Evolutionary conservation across 2,329 filamentous ascomycete genomes (phyloP).

Genomic region (Colletotrichum neosansevieriae): DNA sequence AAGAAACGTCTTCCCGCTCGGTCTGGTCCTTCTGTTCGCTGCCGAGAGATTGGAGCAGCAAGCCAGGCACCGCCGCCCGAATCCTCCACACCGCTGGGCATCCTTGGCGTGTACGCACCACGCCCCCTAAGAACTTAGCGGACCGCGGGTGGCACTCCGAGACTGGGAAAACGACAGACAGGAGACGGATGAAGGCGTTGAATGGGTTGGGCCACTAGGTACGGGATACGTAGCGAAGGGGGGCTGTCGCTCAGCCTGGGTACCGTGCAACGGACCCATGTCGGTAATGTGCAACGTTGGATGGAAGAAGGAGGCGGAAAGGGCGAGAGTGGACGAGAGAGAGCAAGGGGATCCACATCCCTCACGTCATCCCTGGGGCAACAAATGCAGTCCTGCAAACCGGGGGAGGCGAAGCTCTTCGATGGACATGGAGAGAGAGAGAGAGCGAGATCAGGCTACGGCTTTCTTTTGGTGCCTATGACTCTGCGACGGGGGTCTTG

Average conservation of each 20-base stretch:
- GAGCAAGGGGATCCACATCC: constrained; percentile 14
- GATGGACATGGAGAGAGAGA: neutral
- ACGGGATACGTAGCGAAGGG: neutral
- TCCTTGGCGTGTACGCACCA: constrained; percentile 14
- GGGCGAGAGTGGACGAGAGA: constrained; percentile 13
- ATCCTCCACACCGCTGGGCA: constrained; percentile 34
- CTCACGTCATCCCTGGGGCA: constrained; percentile 37
- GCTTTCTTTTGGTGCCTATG: neutral
- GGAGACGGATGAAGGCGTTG: constrained; percentile 2
- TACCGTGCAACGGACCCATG: constrained; percentile 20
- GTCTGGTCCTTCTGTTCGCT: constrained; percentile 3
- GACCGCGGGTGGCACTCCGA: constrained; percentile 38
- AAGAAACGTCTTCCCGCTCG: constrained; percentile 10
- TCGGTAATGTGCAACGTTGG: constrained; percentile 8
- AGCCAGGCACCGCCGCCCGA: constrained; percentile 22
- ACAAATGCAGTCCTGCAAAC: constrained; percentile 16
- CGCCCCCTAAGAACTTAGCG: constrained; percentile 2
- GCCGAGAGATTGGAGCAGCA: constrained; percentile 24
- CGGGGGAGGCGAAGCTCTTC: neutral
- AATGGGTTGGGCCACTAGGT: neutral
- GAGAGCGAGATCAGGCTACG: constrained; percentile 1
- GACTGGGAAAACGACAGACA: constrained; percentile 13
- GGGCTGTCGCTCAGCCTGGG: constrained; percentile 7
- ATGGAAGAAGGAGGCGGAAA: constrained; percentile 17
- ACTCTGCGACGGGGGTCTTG: neutral